These are phyloP conservation scores for Penicillium palitans DNA, from an alignment of 2,329 filamentous ascomycete species.

Conservation along the genomic window DNA sequence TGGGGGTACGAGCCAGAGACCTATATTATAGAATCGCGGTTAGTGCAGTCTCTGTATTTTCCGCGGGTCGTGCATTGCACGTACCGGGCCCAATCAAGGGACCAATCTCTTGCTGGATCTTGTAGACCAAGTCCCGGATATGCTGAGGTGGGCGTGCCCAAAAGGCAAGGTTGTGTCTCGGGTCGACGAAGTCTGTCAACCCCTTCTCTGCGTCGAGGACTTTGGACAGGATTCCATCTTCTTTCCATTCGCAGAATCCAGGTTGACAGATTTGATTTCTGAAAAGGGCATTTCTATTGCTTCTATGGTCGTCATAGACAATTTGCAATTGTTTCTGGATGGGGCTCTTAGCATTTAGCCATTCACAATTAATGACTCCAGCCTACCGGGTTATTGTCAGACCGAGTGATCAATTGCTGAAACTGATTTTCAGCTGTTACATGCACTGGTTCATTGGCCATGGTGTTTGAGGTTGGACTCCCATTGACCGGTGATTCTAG, in stretches of 20 bases:
- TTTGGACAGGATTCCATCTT: conserved; percentile 74
- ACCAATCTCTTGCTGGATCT: conserved; percentile 67
- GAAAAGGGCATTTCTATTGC: conserved; percentile 73
- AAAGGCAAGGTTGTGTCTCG: conserved; percentile 78
- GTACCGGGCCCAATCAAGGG: conserved; percentile 65
- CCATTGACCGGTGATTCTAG: background rate
- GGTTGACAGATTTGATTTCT: conserved; percentile 68
- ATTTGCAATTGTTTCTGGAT: conserved; percentile 59
- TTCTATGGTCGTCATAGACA: conserved; percentile 73
- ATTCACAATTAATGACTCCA: conserved; percentile 24
- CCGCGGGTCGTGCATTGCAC: conserved; percentile 32
- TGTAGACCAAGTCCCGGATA: conserved; percentile 65
- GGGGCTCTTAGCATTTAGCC: conserved; percentile 11
- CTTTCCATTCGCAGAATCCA: conserved; percentile 67
- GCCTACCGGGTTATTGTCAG: conserved; percentile 64
- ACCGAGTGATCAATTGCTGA: conserved; percentile 68
- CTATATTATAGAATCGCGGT: conserved; percentile 45
- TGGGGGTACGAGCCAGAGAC: conserved; percentile 81
- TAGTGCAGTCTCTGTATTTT: background rate
- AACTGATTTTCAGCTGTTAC: conserved; percentile 63
- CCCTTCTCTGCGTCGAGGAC: conserved; percentile 61
- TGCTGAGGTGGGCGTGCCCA: conserved; percentile 81
- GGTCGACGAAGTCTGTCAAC: conserved; percentile 70
- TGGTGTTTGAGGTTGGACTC: background rate
- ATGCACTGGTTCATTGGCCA: conserved; percentile 8